Percentiles rank a stretch among this genome's conserved stretches.
Conservation (phyloP, 345 rosid species). For the Excoecaria cochinchinensis region DNA sequence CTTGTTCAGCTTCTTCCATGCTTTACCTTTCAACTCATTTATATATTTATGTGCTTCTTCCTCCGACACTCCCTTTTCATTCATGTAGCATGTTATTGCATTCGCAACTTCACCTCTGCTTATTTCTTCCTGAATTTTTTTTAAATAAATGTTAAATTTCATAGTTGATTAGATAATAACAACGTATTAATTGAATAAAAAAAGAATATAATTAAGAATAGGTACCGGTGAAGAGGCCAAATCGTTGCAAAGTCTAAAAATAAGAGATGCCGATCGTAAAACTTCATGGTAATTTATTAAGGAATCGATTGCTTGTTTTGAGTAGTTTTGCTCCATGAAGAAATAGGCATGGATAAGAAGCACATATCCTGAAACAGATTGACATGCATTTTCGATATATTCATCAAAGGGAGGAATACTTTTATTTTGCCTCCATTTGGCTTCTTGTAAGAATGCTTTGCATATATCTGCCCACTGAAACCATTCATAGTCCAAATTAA, state of each 20-base stretch:
- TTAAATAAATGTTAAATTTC: no score
- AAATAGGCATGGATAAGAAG: slow-evolving; percentile 34
- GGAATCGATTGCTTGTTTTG: slow-evolving; percentile 19
- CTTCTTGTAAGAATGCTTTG: slow-evolving; percentile 28
- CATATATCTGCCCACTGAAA: slow-evolving; percentile 46
- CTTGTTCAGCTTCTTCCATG: no score
- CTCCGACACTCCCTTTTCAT: slow-evolving; percentile 29
- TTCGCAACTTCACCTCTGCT: slow-evolving; percentile 31
- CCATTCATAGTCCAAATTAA: not conserved
- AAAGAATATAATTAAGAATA: not conserved
- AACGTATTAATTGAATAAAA: no score
- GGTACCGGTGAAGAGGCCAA: no score
- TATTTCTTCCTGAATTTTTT: not conserved
- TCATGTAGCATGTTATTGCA: slow-evolving; percentile 36
- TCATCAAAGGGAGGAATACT: slow-evolving; percentile 37
- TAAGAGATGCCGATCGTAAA: slow-evolving; percentile 30
- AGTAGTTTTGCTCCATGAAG: not conserved
- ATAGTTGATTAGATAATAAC: no score
- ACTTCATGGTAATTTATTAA: slow-evolving; percentile 29
- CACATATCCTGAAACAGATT: slow-evolving; percentile 30
- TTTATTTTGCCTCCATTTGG: no score
- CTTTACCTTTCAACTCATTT: not conserved
- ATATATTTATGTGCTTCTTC: slow-evolving; percentile 32
- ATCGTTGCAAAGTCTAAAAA: slow-evolving; percentile 16
- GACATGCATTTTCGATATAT: slow-evolving; percentile 40